These are phyloP conservation scores for Pythium aquatile DNA, from an alignment of 352 stramenopile species.

Conservation along the genomic window DNA sequence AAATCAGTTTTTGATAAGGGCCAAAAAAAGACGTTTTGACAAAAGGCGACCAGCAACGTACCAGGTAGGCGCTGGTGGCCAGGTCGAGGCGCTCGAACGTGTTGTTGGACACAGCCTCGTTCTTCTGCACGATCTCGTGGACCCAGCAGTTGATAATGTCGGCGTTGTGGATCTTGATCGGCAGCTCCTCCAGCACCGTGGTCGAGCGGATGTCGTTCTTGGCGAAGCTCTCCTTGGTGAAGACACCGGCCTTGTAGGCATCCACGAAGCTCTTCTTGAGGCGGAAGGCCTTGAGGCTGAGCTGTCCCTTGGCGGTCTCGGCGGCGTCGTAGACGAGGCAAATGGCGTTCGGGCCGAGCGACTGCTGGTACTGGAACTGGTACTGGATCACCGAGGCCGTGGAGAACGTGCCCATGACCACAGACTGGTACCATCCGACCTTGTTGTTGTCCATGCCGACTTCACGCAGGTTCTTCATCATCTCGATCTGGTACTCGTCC, in stretches of 20 bases:
- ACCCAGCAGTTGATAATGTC: conserved; percentile 94
- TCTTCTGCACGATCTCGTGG: conserved; percentile 76
- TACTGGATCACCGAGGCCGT: conserved; percentile 93
- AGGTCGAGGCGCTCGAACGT: conserved; percentile 96
- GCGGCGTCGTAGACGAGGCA: conserved; percentile 98
- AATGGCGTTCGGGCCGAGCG: conserved; percentile 96
- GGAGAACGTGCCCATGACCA: conserved; percentile 96
- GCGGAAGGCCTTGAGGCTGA: conserved; percentile 95
- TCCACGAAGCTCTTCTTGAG: conserved; percentile 94
- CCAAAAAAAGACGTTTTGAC: not conserved
- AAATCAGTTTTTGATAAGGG: not conserved
- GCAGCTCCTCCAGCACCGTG: conserved; percentile 95
- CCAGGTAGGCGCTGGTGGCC: conserved; percentile 93
- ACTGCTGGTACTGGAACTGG: conserved; percentile 97
- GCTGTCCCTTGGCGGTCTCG: conserved; percentile 92
- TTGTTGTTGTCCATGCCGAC: conserved; percentile 99
- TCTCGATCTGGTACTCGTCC: conserved; percentile 97
- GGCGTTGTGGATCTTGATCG: conserved; percentile 95
- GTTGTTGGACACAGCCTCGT: conserved; percentile 65
- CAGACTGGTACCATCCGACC: conserved; percentile 98
- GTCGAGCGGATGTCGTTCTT: conserved; percentile 82
- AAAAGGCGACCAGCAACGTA: conserved; percentile 19
- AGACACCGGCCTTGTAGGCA: conserved; percentile 83
- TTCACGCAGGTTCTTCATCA: conserved; percentile 99
- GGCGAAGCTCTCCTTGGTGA: conserved; percentile 84